Evolutionary conservation across 2,329 filamentous ascomycete species (phyloP), one percentile per base, ranked within the genome.

Genomic region (Colletotrichum sp.): DNA sequence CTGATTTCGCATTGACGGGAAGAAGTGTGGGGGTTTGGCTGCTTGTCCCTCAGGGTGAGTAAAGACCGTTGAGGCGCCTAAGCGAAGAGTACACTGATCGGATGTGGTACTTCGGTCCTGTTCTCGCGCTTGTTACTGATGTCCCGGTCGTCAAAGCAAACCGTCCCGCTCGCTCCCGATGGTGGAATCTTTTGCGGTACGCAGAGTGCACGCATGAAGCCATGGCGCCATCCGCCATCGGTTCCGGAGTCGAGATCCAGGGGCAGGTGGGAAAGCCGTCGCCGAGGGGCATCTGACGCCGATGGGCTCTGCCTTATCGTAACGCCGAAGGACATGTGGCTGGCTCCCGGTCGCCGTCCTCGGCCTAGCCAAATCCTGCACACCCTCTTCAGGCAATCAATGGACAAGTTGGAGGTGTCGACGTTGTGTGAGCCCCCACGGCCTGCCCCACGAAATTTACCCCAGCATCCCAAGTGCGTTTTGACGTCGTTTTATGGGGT

Each of bases 401-500:
- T 32, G 55, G 39, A 59, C 57, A 52, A 32, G 55, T 30, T 68
- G 39, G 68, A 59, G 39, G 36, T 52, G 72, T 57, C 36, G 63
- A 67, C 55, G 63, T 72, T 75, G 73, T 64, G 64, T 34, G 72
- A 72, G 72, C 72, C 73, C 75, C 75, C 75, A 75, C 74, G 74
- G 44, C 36, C 16, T 68, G 74, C 70, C 64, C 74, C 70, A 69
- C 71, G 39, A 72, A 72, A 64, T 52, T 64, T 59, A 73, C 69
- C 73, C 73, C 73, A 65, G 73, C 44, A 68, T 68, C 64, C 44
- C 39, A 52, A 60, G 71, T 32, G 65, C 71, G 75, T 66, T 75
- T 76, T 75, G 66, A 75, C 75, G 69, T 76, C 64, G 73, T 76
- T 76, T 76, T 76, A 77, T 76, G 76, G 76, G 66, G 73, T 76